Base-by-base conservation (phyloP, 805 yeast species). In the Pichia nanzhaoensis region DNA sequence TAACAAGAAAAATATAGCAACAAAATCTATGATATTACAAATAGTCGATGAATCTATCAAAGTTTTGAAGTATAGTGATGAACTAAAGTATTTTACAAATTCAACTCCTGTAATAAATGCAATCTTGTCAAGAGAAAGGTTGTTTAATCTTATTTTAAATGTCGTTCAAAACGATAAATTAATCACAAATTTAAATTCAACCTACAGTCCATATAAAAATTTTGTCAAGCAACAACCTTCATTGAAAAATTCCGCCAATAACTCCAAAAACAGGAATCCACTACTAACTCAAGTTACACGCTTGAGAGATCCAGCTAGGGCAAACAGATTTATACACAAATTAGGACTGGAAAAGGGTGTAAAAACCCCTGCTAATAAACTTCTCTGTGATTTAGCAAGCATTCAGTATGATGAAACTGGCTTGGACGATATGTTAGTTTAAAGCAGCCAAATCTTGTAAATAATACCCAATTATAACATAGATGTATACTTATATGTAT, bases 91-190 rank as follows among this genome's bases (percentile, higher is more conserved):
- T 5, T 14, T 37, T 4, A 6, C 16, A 3, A 28, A 34, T 3
- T 21, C 18, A 12, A 31, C 28, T 14, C 37, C 39, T 9, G 16
- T 41, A 3, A 7, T 33, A 5, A 31, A 20, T 31, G 19, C 52
- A 18, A 13, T 42, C 2, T 24, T 45, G 34, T 45, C 48, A 17
- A 28, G 21, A 32, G 40, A 41, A 20, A 37, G 45, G 36, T 24
- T 39, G 16, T 45, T 34, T 12, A 37, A 37, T 19, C 19, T 30
- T 17, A 28, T 27, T n/a, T 37, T 34, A 22, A 37, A 32, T 38
- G 3, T 45, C 5, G 18, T 41, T 22, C 13, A 36, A 10, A 36
- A 31, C 16, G 18, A 39, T 31, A 35, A 37, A 8, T 13, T 24
- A 12, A 13, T 37, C 13, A 12, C 28, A 32, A 18, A 21, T 13